Evolutionary conservation across 2,329 filamentous ascomycete genomes (phyloP).

Genomic region (Didymella pinodella): DNA sequence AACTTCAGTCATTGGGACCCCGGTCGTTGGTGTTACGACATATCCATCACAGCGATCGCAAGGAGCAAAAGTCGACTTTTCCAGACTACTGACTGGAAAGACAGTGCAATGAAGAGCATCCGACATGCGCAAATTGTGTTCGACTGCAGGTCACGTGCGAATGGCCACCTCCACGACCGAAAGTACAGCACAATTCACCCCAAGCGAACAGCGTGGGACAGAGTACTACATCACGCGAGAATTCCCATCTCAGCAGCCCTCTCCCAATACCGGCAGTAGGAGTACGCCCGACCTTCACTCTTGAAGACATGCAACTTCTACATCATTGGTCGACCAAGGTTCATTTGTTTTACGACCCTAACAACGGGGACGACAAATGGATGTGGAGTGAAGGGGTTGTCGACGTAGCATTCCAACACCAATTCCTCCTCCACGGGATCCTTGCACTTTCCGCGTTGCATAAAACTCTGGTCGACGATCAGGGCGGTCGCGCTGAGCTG

Average conservation of each 20-base stretch:
- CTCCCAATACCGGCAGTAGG: slow-evolving; percentile 23
- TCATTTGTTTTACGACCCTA: slow-evolving; percentile 29
- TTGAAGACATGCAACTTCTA: slow-evolving; percentile 37
- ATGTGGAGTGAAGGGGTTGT: slow-evolving; percentile 34
- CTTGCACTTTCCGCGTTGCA: slow-evolving; percentile 43
- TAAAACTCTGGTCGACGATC: slow-evolving; percentile 31
- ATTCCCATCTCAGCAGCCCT: slow-evolving; percentile 23
- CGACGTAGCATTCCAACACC: slow-evolving; percentile 37
- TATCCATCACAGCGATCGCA: neutral
- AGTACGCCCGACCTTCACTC: neutral
- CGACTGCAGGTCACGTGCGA: slow-evolving; percentile 41
- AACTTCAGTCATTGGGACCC: slow-evolving; percentile 3
- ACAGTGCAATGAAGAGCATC: slow-evolving; percentile 45
- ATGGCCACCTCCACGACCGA: slow-evolving; percentile 29
- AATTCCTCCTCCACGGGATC: slow-evolving; percentile 42
- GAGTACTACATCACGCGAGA: slow-evolving; percentile 9
- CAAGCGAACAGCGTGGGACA: slow-evolving; percentile 3
- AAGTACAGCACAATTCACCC: neutral
- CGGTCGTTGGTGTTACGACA: neutral
- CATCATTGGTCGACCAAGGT: slow-evolving; percentile 42
- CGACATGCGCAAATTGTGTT: slow-evolving; percentile 42
- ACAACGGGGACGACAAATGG: slow-evolving; percentile 14
- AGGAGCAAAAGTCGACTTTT: neutral
- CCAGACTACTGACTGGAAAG: neutral
- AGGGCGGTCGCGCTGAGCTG: slow-evolving; percentile 29